Evolutionary conservation across 75 land plant genomes (phyloP).

Genomic region (Pinus taeda): DNA sequence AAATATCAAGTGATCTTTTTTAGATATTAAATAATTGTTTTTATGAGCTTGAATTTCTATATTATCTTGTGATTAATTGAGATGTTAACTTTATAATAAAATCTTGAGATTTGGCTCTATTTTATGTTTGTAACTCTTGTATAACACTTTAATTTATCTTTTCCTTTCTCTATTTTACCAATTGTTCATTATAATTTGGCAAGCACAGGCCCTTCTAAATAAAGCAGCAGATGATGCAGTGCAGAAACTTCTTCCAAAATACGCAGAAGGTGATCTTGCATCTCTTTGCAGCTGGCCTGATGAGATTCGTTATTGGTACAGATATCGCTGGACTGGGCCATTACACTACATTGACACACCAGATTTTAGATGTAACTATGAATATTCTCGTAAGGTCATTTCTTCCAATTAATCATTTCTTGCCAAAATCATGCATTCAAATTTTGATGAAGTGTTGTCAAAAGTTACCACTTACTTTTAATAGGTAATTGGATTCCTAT

Average conservation of each 20-base stretch:
- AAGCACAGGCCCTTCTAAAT: constrained; percentile 43
- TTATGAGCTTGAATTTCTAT: no score
- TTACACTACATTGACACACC: constrained; percentile 85
- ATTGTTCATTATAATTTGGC: neutral
- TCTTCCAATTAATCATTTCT: neutral
- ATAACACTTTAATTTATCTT: neutral
- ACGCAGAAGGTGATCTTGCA: constrained; percentile 64
- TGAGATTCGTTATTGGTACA: constrained; percentile 63
- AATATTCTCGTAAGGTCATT: constrained; percentile 47
- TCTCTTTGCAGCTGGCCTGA: constrained; percentile 83
- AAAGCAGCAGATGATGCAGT: constrained; percentile 59
- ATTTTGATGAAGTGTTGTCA: neutral
- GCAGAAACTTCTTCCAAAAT: constrained; percentile 53
- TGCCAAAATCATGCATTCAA: neutral
- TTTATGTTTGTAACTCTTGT: neutral
- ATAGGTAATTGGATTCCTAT: neutral
- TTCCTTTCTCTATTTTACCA: neutral
- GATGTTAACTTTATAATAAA: no score
- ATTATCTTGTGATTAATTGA: no score
- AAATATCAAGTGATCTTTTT: no score
- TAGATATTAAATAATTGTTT: no score
- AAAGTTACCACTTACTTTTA: neutral
- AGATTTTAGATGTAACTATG: constrained; percentile 64
- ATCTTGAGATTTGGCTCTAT: no score
- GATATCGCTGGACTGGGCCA: constrained; percentile 70